phyloP scores from a whole-genome alignment of 1,284 basidiomycete genomes.

The Exsudoporus floridanus region DNA sequence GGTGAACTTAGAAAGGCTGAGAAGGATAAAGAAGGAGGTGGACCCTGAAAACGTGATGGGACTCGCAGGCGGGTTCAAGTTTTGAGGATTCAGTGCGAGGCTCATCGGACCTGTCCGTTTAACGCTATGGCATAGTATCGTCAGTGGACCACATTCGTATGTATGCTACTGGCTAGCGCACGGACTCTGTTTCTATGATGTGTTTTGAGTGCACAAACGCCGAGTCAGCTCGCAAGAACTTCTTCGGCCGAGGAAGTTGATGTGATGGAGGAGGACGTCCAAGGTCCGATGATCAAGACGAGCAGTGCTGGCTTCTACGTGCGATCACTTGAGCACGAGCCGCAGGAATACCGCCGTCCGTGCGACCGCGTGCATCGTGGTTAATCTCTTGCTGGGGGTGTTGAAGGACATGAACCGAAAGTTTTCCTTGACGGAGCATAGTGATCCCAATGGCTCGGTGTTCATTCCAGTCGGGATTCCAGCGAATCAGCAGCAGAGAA shows the following conservation, averaged over 20 bases:
- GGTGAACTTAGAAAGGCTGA: constrained; percentile 42
- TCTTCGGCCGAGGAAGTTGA: neutral
- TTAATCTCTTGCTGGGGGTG: constrained; percentile 23
- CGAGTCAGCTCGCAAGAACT: neutral
- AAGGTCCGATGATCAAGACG: constrained; percentile 4
- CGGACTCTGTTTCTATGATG: neutral
- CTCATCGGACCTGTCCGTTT: constrained; percentile 10
- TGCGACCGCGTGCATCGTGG: constrained; percentile 23
- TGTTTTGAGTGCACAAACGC: neutral
- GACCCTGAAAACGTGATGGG: constrained; percentile 58
- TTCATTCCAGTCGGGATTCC: constrained; percentile 15
- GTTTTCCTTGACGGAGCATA: constrained; percentile 8
- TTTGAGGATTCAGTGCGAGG: constrained; percentile 1
- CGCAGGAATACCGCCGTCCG: constrained; percentile 16
- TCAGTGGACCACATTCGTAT: constrained; percentile 5
- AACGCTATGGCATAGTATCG: constrained; percentile 2
- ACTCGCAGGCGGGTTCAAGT: constrained; percentile 50
- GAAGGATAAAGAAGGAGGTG: constrained; percentile 40
- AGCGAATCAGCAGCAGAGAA: constrained; percentile 16
- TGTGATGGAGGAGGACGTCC: constrained; percentile 4
- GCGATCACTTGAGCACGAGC: constrained; percentile 8
- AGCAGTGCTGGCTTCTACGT: constrained; percentile 2
- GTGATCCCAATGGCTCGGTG: constrained; percentile 13
- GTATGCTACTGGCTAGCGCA: neutral
- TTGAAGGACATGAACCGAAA: neutral